Evolutionary conservation across 1,139 yeast genomes (phyloP).

Genomic region (Pichia sp.): DNA sequence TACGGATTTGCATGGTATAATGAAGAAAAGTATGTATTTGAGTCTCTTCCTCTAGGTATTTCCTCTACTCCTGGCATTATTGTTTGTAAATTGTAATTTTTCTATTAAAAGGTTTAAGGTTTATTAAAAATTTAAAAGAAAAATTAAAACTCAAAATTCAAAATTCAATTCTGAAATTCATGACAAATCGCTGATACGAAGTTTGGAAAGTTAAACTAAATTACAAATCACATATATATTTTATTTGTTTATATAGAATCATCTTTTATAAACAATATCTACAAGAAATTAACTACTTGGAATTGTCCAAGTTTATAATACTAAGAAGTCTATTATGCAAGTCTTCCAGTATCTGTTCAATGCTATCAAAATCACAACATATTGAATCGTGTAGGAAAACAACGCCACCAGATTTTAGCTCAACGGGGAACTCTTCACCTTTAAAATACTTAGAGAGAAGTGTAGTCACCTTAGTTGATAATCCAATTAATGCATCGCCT

Average conservation of each 20-base stretch:
- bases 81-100: neutral
- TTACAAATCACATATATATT: neutral
- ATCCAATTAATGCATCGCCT: neutral
- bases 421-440: slow-evolving; percentile 16
- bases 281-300: neutral
- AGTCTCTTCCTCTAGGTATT: slow-evolving; percentile 22
- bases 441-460: slow-evolving; percentile 11
- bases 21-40: slow-evolving; percentile 24
- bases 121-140: neutral
- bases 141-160: neutral
- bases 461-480: neutral
- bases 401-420: slow-evolving; percentile 11
- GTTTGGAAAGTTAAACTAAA: neutral
- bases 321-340: slow-evolving; percentile 12
- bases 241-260: neutral
- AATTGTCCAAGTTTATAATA: slow-evolving; percentile 4
- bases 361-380: slow-evolving; percentile 22
- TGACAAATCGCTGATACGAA: neutral
- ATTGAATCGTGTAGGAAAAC: slow-evolving; percentile 20
- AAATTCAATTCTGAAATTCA: neutral
- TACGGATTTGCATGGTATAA: slow-evolving; percentile 16
- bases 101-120: neutral
- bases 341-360: slow-evolving; percentile 17
- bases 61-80: slow-evolving; percentile 19
- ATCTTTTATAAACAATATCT: neutral